phyloP scores from a whole-genome alignment of 805 yeast species.

The Pichia californica region DNA sequence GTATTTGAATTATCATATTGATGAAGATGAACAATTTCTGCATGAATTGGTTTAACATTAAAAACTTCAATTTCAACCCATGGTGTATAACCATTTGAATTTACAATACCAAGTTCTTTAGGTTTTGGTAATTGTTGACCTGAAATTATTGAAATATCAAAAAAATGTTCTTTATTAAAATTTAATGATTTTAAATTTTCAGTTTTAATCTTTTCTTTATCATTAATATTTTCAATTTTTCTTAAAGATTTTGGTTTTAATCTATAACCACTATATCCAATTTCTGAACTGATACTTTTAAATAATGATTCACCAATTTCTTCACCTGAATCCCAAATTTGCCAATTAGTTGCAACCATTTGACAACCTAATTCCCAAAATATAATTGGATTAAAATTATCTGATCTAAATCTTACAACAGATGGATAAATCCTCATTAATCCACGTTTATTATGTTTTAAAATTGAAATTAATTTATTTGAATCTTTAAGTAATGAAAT shows the following conservation, averaged over 20 bases:
- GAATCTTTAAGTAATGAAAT: conserved; percentile 59
- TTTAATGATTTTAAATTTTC: conserved; percentile 5
- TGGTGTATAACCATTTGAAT: conserved; percentile 44
- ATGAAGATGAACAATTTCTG: conserved; percentile 4
- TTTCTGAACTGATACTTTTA: conserved; percentile 36
- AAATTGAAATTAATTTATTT: conserved; percentile 45
- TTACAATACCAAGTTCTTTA: conserved; percentile 27
- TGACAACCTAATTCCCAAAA: conserved; percentile 88
- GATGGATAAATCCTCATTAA: conserved; percentile 88
- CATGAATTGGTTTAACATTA: conserved; percentile 32
- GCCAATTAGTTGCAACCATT: conserved; percentile 97
- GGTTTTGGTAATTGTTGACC: conserved; percentile 83
- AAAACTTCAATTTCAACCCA: conserved; percentile 54
- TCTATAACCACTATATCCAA: conserved; percentile 58
- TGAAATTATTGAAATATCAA: conserved; percentile 53
- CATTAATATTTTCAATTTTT: background rate
- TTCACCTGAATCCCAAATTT: conserved; percentile 82
- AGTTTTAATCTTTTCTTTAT: background rate
- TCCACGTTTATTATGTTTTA: conserved; percentile 70
- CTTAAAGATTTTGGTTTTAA: conserved; percentile 53
- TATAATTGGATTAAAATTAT: conserved; percentile 71
- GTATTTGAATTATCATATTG: background rate
- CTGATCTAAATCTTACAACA: conserved; percentile 63
- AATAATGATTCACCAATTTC: conserved; percentile 84
- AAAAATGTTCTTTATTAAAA: conserved; percentile 9